These are phyloP conservation scores for Aspergillus mulundensis DNA, from an alignment of 495 filamentous ascomycete genomes.

Conservation along the genomic window DNA sequence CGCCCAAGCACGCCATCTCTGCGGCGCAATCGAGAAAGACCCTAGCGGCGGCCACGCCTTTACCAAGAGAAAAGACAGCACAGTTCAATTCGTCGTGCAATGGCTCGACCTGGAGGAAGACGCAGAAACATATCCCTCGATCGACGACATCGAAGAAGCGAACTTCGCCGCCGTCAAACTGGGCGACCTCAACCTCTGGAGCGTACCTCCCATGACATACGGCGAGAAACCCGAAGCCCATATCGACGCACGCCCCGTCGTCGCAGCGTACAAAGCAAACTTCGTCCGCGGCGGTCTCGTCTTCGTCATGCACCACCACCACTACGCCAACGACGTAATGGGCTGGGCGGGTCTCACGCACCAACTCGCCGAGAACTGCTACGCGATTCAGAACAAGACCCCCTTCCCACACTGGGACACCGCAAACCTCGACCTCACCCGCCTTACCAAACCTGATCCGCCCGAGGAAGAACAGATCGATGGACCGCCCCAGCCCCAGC, in stretches of 20 bases:
- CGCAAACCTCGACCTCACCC: constrained; percentile 28
- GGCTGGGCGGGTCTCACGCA: constrained; percentile 34
- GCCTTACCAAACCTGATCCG: constrained; percentile 20
- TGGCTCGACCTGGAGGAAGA: constrained; percentile 32
- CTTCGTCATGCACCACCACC: constrained; percentile 42
- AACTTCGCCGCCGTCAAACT: constrained; percentile 14
- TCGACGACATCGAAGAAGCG: constrained; percentile 13
- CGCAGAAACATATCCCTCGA: constrained; percentile 6
- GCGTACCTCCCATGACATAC: constrained; percentile 28
- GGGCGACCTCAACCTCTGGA: constrained; percentile 29
- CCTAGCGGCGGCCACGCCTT: constrained; percentile 32
- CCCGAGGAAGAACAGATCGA: constrained; percentile 20
- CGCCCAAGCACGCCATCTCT: constrained; percentile 38
- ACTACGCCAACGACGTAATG: constrained; percentile 43
- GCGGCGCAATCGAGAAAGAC: constrained; percentile 41
- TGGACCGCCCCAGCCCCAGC: constrained; percentile 26
- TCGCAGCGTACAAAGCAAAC: constrained; percentile 39
- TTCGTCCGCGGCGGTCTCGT: constrained; percentile 41
- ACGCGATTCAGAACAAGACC: constrained; percentile 27
- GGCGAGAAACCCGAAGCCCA: constrained; percentile 15
- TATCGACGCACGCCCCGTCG: constrained; percentile 27
- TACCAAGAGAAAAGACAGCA: constrained; percentile 38
- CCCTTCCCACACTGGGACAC: constrained; percentile 32
- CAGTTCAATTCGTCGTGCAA: constrained; percentile 38
- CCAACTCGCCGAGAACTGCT: constrained; percentile 44